Percentiles rank a stretch among this genome's conserved stretches.
Evolutionary conservation across 2,329 filamentous ascomycete species (phyloP).

Genomic region (Mycogone perniciosa): DNA sequence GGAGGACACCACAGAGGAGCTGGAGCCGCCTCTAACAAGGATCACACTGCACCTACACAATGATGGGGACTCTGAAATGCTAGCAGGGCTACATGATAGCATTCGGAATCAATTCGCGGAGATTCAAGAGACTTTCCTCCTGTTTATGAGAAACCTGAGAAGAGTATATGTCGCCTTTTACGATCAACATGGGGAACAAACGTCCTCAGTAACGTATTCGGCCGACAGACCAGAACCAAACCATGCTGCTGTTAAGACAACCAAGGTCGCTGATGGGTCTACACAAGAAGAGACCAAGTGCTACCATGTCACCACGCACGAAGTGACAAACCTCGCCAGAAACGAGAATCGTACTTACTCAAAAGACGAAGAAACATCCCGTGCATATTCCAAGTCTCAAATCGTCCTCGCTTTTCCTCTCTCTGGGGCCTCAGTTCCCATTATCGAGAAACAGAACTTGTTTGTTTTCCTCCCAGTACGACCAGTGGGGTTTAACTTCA

Average conservation of each 20-base stretch:
- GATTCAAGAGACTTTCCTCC: conserved; percentile 32
- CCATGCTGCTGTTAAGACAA: too few relatives aligned
- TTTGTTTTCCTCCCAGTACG: conserved; percentile 43
- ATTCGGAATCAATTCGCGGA: conserved; percentile 31
- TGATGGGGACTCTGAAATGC: conserved; percentile 15
- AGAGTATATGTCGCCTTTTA: conserved; percentile 27
- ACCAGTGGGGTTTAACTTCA: conserved; percentile 32
- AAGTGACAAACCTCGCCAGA: conserved; percentile 22
- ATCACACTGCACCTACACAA: conserved; percentile 34
- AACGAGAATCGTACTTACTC: conserved; percentile 32
- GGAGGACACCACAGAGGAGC: conserved; percentile 22
- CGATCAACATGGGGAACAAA: conserved; percentile 1
- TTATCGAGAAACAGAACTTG: conserved; percentile 34
- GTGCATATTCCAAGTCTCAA: conserved; percentile 23
- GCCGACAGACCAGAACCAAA: too few relatives aligned
- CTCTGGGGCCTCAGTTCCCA: conserved; percentile 22
- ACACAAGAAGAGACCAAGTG: too few relatives aligned
- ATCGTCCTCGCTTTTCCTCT: conserved; percentile 43
- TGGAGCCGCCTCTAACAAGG: conserved; percentile 22
- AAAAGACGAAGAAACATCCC: conserved; percentile 17
- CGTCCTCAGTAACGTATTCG: too few relatives aligned
- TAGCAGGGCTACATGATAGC: conserved; percentile 15
- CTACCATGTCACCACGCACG: conserved; percentile 25
- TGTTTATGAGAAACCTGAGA: conserved; percentile 37
- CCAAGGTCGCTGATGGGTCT: too few relatives aligned